phyloP scores from a whole-genome alignment of 768 basidiomycete genomes.

The Russula abietina region DNA sequence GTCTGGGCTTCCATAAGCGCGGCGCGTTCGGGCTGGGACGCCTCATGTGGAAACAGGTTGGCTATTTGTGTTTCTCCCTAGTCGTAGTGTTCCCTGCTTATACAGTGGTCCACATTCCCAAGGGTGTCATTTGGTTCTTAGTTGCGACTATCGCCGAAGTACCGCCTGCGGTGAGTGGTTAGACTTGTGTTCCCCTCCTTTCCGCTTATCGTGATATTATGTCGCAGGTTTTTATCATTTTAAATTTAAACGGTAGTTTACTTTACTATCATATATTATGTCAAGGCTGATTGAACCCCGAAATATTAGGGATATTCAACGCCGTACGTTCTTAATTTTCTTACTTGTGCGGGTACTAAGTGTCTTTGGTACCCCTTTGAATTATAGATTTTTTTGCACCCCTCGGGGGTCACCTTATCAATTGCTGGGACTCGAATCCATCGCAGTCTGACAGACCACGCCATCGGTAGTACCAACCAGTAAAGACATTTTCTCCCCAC shows the following conservation, averaged over 20 bases:
- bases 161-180: background rate
- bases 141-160: background rate
- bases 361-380: background rate
- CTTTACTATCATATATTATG: background rate
- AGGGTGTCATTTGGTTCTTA: conserved; percentile 1
- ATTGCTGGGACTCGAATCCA: too few species aligned
- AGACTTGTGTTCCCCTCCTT: too few species aligned
- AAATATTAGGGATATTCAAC: background rate
- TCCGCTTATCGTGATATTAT: background rate
- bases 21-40: background rate
- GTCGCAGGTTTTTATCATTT: background rate
- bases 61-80: background rate
- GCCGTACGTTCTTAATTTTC: background rate
- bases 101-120: background rate
- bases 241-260: background rate
- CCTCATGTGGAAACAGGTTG: conserved; percentile 2
- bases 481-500: too few species aligned
- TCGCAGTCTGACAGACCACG: too few species aligned
- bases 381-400: too few species aligned
- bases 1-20: background rate
- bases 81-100: background rate
- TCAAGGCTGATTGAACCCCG: background rate
- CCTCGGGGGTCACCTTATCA: too few species aligned
- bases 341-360: too few species aligned
- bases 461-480: too few species aligned